Evolutionary conservation across 306 rosid genomes (phyloP).

Genomic region (Vigna nakashimae): DNA sequence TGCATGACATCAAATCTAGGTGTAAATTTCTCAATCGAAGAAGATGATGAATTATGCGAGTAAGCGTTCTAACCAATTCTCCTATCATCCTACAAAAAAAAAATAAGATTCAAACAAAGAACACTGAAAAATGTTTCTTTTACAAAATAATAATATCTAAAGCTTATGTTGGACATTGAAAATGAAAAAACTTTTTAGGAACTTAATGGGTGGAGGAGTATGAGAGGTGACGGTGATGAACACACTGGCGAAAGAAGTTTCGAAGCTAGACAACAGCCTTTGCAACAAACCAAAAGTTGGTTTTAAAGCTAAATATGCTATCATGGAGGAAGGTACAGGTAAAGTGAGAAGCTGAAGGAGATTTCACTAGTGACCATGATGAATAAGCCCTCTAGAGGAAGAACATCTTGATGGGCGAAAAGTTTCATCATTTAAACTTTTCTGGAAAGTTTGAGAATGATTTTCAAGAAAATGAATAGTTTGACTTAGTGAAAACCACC

Average conservation of each 20-base stretch:
- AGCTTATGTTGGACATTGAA: neutral
- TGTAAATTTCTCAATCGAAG: slow-evolving; percentile 67
- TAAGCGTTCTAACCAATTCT: slow-evolving; percentile 18
- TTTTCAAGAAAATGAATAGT: too few species aligned
- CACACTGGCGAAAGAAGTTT: slow-evolving; percentile 53
- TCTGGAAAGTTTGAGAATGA: too few species aligned
- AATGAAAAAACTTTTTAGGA: neutral
- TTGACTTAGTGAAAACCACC: too few species aligned
- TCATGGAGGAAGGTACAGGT: too few species aligned
- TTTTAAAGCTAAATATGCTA: too few species aligned
- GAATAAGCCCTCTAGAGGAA: too few species aligned
- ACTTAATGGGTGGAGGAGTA: slow-evolving; percentile 55
- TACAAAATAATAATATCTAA: neutral
- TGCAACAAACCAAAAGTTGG: too few species aligned
- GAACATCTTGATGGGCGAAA: too few species aligned
- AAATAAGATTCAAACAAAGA: neutral
- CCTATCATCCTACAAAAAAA: slow-evolving; percentile 40
- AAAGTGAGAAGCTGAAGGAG: too few species aligned
- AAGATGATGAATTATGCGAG: slow-evolving; percentile 34
- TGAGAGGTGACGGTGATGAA: slow-evolving; percentile 49
- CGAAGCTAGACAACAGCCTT: too few species aligned
- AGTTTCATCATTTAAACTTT: too few species aligned
- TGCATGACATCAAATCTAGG: slow-evolving; percentile 93
- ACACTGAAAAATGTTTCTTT: neutral
- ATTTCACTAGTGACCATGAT: too few species aligned